Evolutionary conservation across 176 grass and related monocot species (phyloP).

Genomic region (Otatea glauca): DNA sequence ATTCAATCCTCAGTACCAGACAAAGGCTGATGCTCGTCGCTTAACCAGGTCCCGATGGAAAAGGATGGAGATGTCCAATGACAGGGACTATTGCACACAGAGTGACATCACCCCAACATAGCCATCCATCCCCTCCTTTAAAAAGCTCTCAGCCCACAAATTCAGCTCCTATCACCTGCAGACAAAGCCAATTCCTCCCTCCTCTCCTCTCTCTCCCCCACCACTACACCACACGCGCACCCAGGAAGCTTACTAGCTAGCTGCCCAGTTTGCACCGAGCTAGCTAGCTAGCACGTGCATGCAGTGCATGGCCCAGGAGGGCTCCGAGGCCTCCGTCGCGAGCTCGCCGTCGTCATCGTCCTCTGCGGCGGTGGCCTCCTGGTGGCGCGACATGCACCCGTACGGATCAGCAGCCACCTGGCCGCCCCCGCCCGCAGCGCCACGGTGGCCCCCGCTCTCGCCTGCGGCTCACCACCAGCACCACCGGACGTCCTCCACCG

Average conservation of each 20-base stretch:
- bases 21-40: neutral
- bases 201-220: neutral
- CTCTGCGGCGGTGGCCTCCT: constrained; percentile 30
- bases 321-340: constrained; percentile 74
- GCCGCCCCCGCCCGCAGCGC: constrained; percentile 34
- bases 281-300: constrained; percentile 23
- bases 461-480: neutral
- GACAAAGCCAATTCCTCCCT: constrained; percentile 18
- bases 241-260: neutral
- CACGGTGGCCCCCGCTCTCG: constrained; percentile 48
- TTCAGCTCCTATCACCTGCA: constrained; percentile 9
- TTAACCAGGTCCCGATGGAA: constrained; percentile 10
- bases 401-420: constrained; percentile 36
- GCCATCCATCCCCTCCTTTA: constrained; percentile 46
- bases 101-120: constrained; percentile 40
- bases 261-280: neutral
- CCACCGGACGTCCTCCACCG: constrained; percentile 32
- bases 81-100: neutral
- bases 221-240: neutral
- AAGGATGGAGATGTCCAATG: constrained; percentile 44
- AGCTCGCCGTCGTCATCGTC: constrained; percentile 52
- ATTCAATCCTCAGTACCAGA: no score
- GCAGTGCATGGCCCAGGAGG: constrained; percentile 77
- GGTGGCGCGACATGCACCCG: constrained; percentile 68
- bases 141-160: constrained; percentile 37